Conservation (phyloP, 805 yeast genomes). For the Candida montana region DNA sequence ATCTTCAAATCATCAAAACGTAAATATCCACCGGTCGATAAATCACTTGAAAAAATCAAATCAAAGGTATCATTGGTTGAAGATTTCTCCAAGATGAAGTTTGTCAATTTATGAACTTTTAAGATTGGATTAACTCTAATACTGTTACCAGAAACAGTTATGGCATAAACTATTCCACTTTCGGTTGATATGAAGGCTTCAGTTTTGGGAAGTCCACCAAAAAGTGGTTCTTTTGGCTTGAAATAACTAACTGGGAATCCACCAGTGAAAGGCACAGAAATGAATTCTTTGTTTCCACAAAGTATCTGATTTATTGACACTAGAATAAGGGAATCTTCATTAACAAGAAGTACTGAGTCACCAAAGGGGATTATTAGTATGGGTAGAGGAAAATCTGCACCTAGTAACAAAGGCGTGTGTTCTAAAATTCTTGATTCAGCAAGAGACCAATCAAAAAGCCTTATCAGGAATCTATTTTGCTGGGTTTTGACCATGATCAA, state of each 20-base stretch:
- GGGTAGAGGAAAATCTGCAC: conserved; percentile 37
- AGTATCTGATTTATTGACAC: conserved; percentile 40
- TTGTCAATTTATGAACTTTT: conserved; percentile 32
- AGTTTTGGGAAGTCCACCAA: conserved; percentile 9
- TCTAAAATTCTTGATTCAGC: conserved; percentile 30
- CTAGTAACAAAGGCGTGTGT: conserved; percentile 35
- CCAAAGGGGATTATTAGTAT: conserved; percentile 37
- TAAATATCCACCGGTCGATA: conserved; percentile 34
- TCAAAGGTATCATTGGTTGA: conserved; percentile 9
- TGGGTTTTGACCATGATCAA: conserved; percentile 34
- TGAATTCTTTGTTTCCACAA: conserved; percentile 41
- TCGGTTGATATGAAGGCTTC: conserved; percentile 24
- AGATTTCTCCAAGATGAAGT: conserved; percentile 18
- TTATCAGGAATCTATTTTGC: conserved; percentile 31
- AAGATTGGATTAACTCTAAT: conserved; percentile 28
- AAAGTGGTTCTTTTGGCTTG: conserved; percentile 24
- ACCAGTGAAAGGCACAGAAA: conserved; percentile 16
- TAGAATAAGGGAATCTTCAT: conserved; percentile 29
- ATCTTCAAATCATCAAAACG: conserved; percentile 24
- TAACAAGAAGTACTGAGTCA: conserved; percentile 35
- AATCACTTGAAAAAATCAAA: conserved; percentile 35
- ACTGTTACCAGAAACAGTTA: conserved; percentile 20
- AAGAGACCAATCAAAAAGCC: conserved; percentile 37
- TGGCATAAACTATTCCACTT: conserved; percentile 20
- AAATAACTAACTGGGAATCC: conserved; percentile 38